A percentile compares a stretch with the other conserved stretches of the same genome.
Conservation (phyloP, 1,139 yeast genomes). For the Hansenula sp. region DNA sequence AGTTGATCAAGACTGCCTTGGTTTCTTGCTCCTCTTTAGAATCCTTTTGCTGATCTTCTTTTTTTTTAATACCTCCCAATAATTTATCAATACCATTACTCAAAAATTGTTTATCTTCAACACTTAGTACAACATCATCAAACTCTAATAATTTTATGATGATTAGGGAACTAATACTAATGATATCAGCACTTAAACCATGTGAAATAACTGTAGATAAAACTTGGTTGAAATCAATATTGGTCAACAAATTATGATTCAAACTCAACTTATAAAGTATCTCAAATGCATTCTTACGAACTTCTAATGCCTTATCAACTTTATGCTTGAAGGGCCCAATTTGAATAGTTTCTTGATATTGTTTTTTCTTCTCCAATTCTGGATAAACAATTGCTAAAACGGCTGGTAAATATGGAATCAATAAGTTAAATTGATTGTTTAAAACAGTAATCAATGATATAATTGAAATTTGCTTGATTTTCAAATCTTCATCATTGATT, state of each 20-base stretch:
- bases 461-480: slow-evolving; percentile 53
- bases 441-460: slow-evolving; percentile 58
- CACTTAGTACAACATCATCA: slow-evolving; percentile 19
- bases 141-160: slow-evolving; percentile 21
- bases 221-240: slow-evolving; percentile 21
- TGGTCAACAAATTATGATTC: slow-evolving; percentile 17
- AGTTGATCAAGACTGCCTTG: slow-evolving; percentile 16
- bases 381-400: slow-evolving; percentile 51
- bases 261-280: slow-evolving; percentile 52
- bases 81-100: slow-evolving; percentile 23
- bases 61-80: slow-evolving; percentile 20
- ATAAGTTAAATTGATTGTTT: slow-evolving; percentile 51
- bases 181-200: slow-evolving; percentile 22
- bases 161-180: slow-evolving; percentile 21
- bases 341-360: slow-evolving; percentile 62
- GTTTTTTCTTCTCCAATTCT: slow-evolving; percentile 53
- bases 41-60: slow-evolving; percentile 23
- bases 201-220: slow-evolving; percentile 15
- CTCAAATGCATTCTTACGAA: slow-evolving; percentile 73
- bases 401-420: slow-evolving; percentile 44
- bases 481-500: slow-evolving; percentile 33
- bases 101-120: slow-evolving; percentile 13
- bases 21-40: slow-evolving; percentile 25
- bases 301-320: slow-evolving; percentile 74
- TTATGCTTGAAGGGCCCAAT: slow-evolving; percentile 89